phyloP scores from a whole-genome alignment of 2,329 filamentous ascomycete species.

The Colletotrichum agaves region DNA sequence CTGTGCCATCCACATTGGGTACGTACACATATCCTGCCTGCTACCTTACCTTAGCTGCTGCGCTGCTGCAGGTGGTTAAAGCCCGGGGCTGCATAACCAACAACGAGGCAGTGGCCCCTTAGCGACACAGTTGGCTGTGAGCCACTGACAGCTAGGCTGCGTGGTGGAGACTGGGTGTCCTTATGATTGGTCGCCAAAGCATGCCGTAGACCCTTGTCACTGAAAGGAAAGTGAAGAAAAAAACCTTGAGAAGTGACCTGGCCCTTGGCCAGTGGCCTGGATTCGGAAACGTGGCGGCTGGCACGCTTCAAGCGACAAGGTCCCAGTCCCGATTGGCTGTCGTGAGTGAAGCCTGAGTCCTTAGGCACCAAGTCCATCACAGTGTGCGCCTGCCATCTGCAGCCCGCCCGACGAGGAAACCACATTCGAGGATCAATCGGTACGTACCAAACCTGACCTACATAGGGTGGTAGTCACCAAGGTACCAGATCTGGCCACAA shows the following conservation, averaged over 20 bases:
- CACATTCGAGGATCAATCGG: background rate
- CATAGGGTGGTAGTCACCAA: too few relatives aligned
- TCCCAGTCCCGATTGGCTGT: constrained; percentile 9
- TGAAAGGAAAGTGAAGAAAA: background rate
- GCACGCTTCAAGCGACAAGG: constrained; percentile 32
- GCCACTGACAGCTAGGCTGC: constrained; percentile 26
- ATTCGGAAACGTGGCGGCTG: constrained; percentile 38
- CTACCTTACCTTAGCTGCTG: background rate
- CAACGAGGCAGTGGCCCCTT: constrained; percentile 34
- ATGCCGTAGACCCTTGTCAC: background rate
- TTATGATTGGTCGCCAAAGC: constrained; percentile 31
- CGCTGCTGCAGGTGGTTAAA: constrained; percentile 32
- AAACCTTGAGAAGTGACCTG: constrained; percentile 28
- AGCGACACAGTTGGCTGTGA: constrained; percentile 8
- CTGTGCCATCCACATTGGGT: constrained; percentile 12
- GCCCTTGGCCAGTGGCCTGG: constrained; percentile 22
- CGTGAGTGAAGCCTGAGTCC: background rate
- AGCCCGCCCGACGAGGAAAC: constrained; percentile 22
- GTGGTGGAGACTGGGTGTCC: constrained; percentile 18
- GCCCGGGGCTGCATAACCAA: constrained; percentile 32
- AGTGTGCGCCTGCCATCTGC: constrained; percentile 21
- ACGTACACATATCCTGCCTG: background rate
- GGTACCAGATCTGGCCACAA: constrained; percentile 14
- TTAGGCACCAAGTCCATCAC: constrained; percentile 31
- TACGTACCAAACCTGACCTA: constrained; percentile 18